Evolutionary conservation across 192 early-diverging fungal species (phyloP).

Genomic region (Umbelopsis ramanniana): DNA sequence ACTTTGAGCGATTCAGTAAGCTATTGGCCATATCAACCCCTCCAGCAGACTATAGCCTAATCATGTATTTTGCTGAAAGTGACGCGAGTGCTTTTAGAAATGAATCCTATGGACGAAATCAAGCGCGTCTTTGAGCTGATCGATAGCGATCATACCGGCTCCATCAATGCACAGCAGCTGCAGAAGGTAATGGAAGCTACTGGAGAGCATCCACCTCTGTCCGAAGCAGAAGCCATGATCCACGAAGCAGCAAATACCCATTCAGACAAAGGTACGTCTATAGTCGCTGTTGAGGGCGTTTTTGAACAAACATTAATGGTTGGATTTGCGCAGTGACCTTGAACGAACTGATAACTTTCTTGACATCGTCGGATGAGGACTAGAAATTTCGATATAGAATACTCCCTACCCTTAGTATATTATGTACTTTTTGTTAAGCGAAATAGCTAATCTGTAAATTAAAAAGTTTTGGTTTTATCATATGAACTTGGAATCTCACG

Average conservation of each 20-base stretch:
- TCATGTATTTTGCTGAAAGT: background rate
- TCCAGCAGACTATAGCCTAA: background rate
- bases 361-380: background rate
- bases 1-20: slow-evolving; percentile 18
- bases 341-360: slow-evolving; percentile 1
- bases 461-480: no score
- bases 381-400: background rate
- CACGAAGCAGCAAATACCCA: background rate
- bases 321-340: background rate
- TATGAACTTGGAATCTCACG: no score
- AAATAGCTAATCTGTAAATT: no score
- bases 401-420: no score
- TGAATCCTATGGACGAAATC: background rate
- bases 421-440: no score
- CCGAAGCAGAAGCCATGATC: slow-evolving; percentile 5
- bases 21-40: background rate
- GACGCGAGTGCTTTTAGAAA: slow-evolving; percentile 1
- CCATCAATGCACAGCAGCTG: background rate
- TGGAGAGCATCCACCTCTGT: background rate
- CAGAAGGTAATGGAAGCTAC: background rate
- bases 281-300: no score
- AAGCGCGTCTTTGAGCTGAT: background rate
- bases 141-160: background rate
- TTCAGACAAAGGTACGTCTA: background rate
- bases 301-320: background rate